A percentile compares a stretch with the other conserved stretches of the same genome.
These are phyloP conservation scores for Lolium rigidum DNA, from an alignment of 176 grass and related monocot genomes.

Conservation along the genomic window DNA sequence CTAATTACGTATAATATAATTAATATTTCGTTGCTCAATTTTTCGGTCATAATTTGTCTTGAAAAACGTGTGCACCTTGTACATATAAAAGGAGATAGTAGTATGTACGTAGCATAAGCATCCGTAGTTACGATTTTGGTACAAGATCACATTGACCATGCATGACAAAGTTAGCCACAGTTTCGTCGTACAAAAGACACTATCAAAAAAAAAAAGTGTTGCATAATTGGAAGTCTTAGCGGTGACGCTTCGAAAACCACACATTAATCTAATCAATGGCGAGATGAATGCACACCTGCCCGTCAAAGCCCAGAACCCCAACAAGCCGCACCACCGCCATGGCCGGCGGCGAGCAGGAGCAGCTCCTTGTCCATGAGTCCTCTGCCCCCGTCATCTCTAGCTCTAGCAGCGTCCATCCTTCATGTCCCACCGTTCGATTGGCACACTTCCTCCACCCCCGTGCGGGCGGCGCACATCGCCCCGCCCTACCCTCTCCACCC, in stretches of 20 bases:
- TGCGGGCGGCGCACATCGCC: slow-evolving; percentile 15
- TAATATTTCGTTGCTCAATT: too few relatives aligned
- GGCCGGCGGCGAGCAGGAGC: slow-evolving; percentile 4
- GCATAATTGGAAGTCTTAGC: not conserved
- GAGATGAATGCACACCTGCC: slow-evolving; percentile 2
- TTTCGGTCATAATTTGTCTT: too few relatives aligned
- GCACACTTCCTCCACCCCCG: slow-evolving; percentile 52
- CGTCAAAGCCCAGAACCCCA: slow-evolving; percentile 1
- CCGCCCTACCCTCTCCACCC: slow-evolving; percentile 32
- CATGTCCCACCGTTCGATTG: not conserved
- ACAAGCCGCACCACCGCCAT: not conserved
- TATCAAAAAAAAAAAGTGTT: too few relatives aligned
- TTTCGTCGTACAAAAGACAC: too few relatives aligned
- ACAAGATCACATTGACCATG: too few relatives aligned
- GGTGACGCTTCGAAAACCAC: not conserved
- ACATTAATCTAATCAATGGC: not conserved
- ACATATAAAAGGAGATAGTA: too few relatives aligned
- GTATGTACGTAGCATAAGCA: too few relatives aligned
- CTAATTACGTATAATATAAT: too few relatives aligned
- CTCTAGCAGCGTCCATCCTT: not conserved
- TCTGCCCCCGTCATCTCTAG: not conserved
- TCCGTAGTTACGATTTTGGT: too few relatives aligned
- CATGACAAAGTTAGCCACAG: too few relatives aligned
- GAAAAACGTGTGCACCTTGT: too few relatives aligned
- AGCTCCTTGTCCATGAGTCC: slow-evolving; percentile 21